These are phyloP conservation scores for Xylaria sp. DNA, from an alignment of 2,329 filamentous ascomycete species.

Conservation along the genomic window DNA sequence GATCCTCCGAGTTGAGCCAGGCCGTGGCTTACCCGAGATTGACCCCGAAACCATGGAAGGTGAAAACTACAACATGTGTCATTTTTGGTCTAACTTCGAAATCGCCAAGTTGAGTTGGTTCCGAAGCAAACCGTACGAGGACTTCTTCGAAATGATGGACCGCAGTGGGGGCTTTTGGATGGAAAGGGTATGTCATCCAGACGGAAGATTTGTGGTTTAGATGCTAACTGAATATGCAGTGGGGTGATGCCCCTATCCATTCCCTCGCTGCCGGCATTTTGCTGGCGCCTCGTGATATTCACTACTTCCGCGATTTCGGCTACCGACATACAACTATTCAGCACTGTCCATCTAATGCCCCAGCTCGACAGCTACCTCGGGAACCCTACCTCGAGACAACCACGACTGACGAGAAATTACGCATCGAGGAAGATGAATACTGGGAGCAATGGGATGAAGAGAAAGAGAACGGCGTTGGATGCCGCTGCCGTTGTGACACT, in stretches of 20 bases:
- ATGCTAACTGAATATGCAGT: slow-evolving; percentile 67
- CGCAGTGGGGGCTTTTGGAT: slow-evolving; percentile 98
- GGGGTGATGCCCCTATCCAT: slow-evolving; percentile 98
- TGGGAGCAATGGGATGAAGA: slow-evolving; percentile 89
- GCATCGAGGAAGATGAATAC: slow-evolving; percentile 93
- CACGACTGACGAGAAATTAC: slow-evolving; percentile 82
- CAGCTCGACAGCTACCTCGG: slow-evolving; percentile 83
- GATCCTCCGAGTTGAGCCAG: slow-evolving; percentile 79
- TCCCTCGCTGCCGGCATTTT: slow-evolving; percentile 94
- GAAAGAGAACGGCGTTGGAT: slow-evolving; percentile 96
- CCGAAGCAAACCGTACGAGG: slow-evolving; percentile 95
- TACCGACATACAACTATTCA: slow-evolving; percentile 99
- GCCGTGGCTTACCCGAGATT: slow-evolving; percentile 77
- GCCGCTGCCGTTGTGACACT: slow-evolving; percentile 94
- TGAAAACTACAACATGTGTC: slow-evolving; percentile 99
- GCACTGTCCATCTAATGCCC: slow-evolving; percentile 96
- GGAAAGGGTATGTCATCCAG: slow-evolving; percentile 77
- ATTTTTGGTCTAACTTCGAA: slow-evolving; percentile 99
- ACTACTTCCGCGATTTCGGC: slow-evolving; percentile 99
- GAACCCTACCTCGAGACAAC: slow-evolving; percentile 85
- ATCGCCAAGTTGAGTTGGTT: slow-evolving; percentile 96
- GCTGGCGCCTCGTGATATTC: slow-evolving; percentile 83
- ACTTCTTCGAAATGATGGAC: slow-evolving; percentile 99
- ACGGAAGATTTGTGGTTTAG: background rate
- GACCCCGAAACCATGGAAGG: slow-evolving; percentile 96